These are phyloP conservation scores for Gossypium longicalyx DNA, from an alignment of 345 rosid genomes.

Conservation along the genomic window DNA sequence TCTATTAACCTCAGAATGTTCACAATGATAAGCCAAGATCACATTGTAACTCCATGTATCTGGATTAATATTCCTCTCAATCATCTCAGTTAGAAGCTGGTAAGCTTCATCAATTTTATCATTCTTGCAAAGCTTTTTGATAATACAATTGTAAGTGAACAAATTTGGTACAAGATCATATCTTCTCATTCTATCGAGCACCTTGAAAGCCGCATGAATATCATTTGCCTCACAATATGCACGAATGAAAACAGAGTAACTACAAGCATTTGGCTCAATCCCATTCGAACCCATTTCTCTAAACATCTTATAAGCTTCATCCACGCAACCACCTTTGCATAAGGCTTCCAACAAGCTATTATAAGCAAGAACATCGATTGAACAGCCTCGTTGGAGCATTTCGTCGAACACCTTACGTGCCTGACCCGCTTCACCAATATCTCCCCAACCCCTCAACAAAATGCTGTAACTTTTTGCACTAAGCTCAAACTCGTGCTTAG, in stretches of 20 bases:
- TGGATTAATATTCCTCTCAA: slow-evolving; percentile 43
- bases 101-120: slow-evolving; percentile 71
- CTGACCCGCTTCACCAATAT: slow-evolving; percentile 30
- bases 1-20: slow-evolving; percentile 46
- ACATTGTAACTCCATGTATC: slow-evolving; percentile 86
- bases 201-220: slow-evolving; percentile 59
- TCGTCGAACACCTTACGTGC: slow-evolving; percentile 78
- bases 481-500: slow-evolving; percentile 35
- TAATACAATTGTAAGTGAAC: slow-evolving; percentile 68
- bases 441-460: slow-evolving; percentile 58
- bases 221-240: slow-evolving; percentile 58
- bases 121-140: slow-evolving; percentile 65
- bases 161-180: slow-evolving; percentile 61
- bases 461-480: slow-evolving; percentile 60
- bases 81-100: slow-evolving; percentile 63
- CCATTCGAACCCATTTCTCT: slow-evolving; percentile 51
- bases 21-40: slow-evolving; percentile 69
- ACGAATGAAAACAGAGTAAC: slow-evolving; percentile 58
- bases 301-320: slow-evolving; percentile 58
- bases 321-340: slow-evolving; percentile 60
- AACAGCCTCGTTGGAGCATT: slow-evolving; percentile 42
- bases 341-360: slow-evolving; percentile 66
- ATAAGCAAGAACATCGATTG: slow-evolving; percentile 57
- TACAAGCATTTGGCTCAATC: slow-evolving; percentile 56
- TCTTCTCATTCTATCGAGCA: slow-evolving; percentile 72